phyloP scores from a whole-genome alignment of 2,329 filamentous ascomycete genomes.

The Aspergillus pseudotamarii region DNA sequence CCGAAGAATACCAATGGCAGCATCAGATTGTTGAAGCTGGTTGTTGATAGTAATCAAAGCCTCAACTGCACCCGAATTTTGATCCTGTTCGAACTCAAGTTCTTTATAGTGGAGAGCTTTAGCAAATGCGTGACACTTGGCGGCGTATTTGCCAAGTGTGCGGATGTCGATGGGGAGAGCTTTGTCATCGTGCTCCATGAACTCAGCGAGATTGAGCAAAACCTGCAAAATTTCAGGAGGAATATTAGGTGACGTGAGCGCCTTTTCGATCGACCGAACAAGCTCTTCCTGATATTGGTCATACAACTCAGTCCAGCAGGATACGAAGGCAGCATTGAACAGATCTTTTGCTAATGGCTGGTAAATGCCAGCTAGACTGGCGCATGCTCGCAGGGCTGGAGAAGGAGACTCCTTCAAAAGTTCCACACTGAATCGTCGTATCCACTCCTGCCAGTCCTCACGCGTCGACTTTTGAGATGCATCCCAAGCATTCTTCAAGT shows the following conservation, averaged over 20 bases:
- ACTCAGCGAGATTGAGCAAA: slow-evolving; percentile 93
- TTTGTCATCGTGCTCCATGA: slow-evolving; percentile 99
- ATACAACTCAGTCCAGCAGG: slow-evolving; percentile 97
- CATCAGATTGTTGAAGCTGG: slow-evolving; percentile 96
- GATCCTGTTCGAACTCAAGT: slow-evolving; percentile 95
- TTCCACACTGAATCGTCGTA: slow-evolving; percentile 93
- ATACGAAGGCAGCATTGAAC: slow-evolving; percentile 98
- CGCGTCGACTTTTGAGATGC: slow-evolving; percentile 95
- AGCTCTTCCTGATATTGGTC: slow-evolving; percentile 97
- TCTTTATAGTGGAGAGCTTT: slow-evolving; percentile 99
- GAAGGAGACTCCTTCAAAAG: slow-evolving; percentile 94
- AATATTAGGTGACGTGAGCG: slow-evolving; percentile 92
- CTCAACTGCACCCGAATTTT: slow-evolving; percentile 92
- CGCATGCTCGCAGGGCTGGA: slow-evolving; percentile 90
- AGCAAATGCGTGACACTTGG: slow-evolving; percentile 94
- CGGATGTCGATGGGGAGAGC: slow-evolving; percentile 96
- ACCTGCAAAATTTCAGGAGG: slow-evolving; percentile 94
- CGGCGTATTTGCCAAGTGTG: slow-evolving; percentile 89
- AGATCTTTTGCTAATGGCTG: slow-evolving; percentile 87
- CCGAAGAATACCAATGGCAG: slow-evolving; percentile 93
- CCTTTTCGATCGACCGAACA: slow-evolving; percentile 91
- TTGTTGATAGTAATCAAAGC: slow-evolving; percentile 99
- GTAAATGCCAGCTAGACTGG: slow-evolving; percentile 86
- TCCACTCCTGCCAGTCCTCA: slow-evolving; percentile 99
- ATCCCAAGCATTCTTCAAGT: slow-evolving; percentile 96